Evolutionary conservation across 2,329 filamentous ascomycete species (phyloP).

Genomic region (Fusarium marasasianum): DNA sequence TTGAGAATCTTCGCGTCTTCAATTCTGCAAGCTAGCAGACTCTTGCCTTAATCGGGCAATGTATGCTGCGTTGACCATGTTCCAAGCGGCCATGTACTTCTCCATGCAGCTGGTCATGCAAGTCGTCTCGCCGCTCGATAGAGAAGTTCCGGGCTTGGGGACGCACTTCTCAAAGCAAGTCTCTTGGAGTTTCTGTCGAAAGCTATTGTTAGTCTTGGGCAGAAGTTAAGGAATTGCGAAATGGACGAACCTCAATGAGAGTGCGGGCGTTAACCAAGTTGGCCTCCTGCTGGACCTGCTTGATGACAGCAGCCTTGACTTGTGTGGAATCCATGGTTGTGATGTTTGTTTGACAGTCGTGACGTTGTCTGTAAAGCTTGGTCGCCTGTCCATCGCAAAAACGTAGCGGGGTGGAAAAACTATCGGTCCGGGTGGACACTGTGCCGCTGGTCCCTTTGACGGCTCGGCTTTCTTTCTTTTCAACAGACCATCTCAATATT

Average conservation of each 20-base stretch:
- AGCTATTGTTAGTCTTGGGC: conserved; percentile 2
- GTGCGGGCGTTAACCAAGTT: conserved; percentile 74
- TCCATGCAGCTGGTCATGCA: conserved; percentile 84
- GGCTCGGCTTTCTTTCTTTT: conserved; percentile 52
- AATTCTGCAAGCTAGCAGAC: conserved; percentile 41
- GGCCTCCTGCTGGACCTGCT: conserved; percentile 71
- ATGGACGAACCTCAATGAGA: conserved; percentile 70
- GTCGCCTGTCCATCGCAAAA: conserved; percentile 18
- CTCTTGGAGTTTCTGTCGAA: conserved; percentile 76
- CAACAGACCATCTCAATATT: conserved; percentile 49
- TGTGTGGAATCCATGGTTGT: conserved; percentile 65
- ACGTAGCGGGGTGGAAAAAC: conserved; percentile 22
- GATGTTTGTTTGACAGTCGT: conserved; percentile 31
- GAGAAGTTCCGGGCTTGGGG: conserved; percentile 71
- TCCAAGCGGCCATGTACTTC: conserved; percentile 86
- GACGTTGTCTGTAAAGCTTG: conserved; percentile 26
- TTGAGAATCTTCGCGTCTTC: background rate
- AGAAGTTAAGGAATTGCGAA: conserved; percentile 4
- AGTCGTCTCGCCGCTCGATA: conserved; percentile 73
- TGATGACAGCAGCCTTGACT: conserved; percentile 70
- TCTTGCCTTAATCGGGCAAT: conserved; percentile 71
- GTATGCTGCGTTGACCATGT: conserved; percentile 75
- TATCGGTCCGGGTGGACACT: conserved; percentile 37
- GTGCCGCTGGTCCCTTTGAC: conserved; percentile 52
- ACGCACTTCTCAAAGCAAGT: conserved; percentile 84